phyloP scores from a whole-genome alignment of 257 asterid species.

The Ligustrum vulgare region DNA sequence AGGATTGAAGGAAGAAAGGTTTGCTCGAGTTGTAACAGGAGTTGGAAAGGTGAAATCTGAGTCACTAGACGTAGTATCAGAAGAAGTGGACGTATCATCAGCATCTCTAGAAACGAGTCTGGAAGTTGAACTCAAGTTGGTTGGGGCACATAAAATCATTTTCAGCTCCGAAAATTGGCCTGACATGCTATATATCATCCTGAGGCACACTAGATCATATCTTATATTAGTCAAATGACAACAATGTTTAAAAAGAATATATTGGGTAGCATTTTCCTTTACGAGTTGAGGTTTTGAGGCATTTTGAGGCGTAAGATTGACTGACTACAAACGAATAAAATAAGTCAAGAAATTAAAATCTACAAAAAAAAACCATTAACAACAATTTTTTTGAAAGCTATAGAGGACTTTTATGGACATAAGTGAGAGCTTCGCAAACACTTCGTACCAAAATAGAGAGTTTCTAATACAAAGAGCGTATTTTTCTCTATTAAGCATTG shows the following conservation, averaged over 20 bases:
- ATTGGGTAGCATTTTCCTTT: background rate
- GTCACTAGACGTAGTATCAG: slow-evolving; percentile 75
- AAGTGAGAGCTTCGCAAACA: no score
- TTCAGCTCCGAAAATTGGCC: slow-evolving; percentile 97
- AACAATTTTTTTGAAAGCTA: no score
- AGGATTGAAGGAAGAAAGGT: slow-evolving; percentile 58
- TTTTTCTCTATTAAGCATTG: no score
- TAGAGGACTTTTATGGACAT: no score
- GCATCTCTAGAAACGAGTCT: slow-evolving; percentile 59
- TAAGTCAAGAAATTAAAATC: background rate
- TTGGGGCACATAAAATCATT: slow-evolving; percentile 76
- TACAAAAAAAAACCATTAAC: background rate
- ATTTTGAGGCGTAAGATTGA: background rate
- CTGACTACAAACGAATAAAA: background rate
- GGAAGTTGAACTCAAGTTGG: slow-evolving; percentile 68
- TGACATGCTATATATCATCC: slow-evolving; percentile 99
- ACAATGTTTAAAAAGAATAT: background rate
- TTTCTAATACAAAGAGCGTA: no score
- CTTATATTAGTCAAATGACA: slow-evolving; percentile 56
- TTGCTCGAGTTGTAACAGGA: slow-evolving; percentile 69
- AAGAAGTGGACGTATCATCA: slow-evolving; percentile 68
- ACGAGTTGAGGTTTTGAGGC: background rate
- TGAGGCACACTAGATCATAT: slow-evolving; percentile 92
- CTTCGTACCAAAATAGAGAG: no score
- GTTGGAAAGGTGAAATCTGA: slow-evolving; percentile 94